A percentile compares a stretch with the other conserved stretches of the same genome.
phyloP scores from a whole-genome alignment of 2,329 filamentous ascomycete genomes.

The Penicillium hesseltinei region DNA sequence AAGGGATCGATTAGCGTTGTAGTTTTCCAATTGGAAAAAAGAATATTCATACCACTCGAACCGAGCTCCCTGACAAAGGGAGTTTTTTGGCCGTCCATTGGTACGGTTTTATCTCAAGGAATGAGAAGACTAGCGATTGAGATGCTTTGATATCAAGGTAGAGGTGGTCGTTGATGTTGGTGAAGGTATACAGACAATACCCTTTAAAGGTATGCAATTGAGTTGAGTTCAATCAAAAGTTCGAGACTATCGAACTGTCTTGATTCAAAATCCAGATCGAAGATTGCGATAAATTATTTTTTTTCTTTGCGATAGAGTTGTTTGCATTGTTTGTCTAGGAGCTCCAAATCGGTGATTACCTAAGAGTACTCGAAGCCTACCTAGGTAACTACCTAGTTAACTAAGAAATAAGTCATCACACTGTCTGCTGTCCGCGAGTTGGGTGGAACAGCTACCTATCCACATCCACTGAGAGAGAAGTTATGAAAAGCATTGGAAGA shows the following conservation, averaged over 20 bases:
- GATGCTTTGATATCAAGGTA: background rate
- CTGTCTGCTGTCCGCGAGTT: background rate
- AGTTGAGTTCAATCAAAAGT: background rate
- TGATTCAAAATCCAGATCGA: constrained; percentile 2
- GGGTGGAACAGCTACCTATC: background rate
- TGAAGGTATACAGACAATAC: background rate
- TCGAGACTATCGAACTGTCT: constrained; percentile 8
- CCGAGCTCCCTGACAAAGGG: constrained; percentile 82
- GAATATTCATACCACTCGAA: constrained; percentile 65
- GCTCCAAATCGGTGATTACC: constrained; percentile 2
- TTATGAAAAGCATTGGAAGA: background rate
- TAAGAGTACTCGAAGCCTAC: background rate
- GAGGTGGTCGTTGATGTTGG: constrained; percentile 1
- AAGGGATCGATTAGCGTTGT: constrained; percentile 9
- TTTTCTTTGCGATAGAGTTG: constrained; percentile 22
- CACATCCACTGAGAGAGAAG: background rate
- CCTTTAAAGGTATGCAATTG: background rate
- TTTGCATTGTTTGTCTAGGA: constrained; percentile 23
- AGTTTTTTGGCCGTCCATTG: constrained; percentile 48
- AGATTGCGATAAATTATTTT: constrained; percentile 29
- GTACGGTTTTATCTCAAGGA: constrained; percentile 5
- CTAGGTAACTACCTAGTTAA: too few species aligned
- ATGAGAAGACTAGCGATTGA: constrained; percentile 10
- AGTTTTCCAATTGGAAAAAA: background rate
- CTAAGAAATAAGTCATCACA: too few species aligned